A percentile compares a stretch with the other conserved stretches of the same genome.
phyloP scores from a whole-genome alignment of 1,284 basidiomycete species.

The Marasmius oreades region DNA sequence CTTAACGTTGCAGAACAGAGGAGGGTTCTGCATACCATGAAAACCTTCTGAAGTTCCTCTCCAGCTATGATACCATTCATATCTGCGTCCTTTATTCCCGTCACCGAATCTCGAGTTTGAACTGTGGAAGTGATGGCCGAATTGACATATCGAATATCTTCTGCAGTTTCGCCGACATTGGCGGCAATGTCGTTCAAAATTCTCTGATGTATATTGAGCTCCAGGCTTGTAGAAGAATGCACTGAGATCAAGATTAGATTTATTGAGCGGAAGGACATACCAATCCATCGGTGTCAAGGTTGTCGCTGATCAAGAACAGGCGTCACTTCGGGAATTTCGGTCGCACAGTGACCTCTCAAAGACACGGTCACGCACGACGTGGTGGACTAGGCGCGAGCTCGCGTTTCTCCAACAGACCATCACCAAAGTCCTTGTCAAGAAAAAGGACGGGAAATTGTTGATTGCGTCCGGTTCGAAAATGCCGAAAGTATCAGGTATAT shows the following conservation, averaged over 20 bases:
- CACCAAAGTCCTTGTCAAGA: too few species aligned
- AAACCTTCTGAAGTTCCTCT: slow-evolving; percentile 35
- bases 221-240: slow-evolving; percentile 42
- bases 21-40: slow-evolving; percentile 48
- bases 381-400: too few species aligned
- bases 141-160: slow-evolving; percentile 46
- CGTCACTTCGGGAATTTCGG: too few species aligned
- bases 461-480: too few species aligned
- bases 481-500: too few species aligned
- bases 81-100: slow-evolving; percentile 16
- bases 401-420: too few species aligned
- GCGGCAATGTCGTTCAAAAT: slow-evolving; percentile 79
- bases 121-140: slow-evolving; percentile 62
- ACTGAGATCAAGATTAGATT: not conserved
- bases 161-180: slow-evolving; percentile 50
- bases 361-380: too few species aligned
- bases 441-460: too few species aligned
- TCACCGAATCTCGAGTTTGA: slow-evolving; percentile 32
- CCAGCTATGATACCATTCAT: slow-evolving; percentile 19
- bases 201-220: slow-evolving; percentile 76
- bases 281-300: slow-evolving; percentile 29
- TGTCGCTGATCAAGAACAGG: not conserved
- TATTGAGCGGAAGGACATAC: slow-evolving; percentile 21
- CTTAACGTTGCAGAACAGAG: slow-evolving; percentile 1
- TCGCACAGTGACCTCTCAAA: too few species aligned